A percentile compares a stretch with the other conserved stretches of the same genome.
phyloP scores from a whole-genome alignment of 345 rosid species.

The Adansonia digitata region DNA sequence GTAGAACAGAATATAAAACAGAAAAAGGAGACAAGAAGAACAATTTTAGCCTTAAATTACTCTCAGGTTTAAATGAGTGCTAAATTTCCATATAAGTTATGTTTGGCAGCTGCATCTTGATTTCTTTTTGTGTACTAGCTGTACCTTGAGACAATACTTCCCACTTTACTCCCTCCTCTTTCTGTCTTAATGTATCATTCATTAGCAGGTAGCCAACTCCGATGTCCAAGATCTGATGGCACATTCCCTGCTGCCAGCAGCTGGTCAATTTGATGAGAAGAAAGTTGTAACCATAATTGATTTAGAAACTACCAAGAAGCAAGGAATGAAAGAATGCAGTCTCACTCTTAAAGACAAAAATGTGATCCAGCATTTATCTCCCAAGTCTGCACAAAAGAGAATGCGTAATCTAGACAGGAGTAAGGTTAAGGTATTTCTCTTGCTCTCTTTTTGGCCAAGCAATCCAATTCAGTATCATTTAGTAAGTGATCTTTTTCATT shows the following conservation, averaged over 20 bases:
- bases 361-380: slow-evolving; percentile 13
- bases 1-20: not conserved
- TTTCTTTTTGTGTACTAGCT: not conserved
- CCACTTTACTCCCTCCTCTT: slow-evolving; percentile 1
- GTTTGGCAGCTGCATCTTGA: not conserved
- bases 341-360: slow-evolving; percentile 11
- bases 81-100: not conserved
- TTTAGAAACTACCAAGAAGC: slow-evolving; percentile 5
- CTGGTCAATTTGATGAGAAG: slow-evolving; percentile 20
- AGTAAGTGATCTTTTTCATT: not conserved
- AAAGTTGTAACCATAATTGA: not conserved
- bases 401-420: slow-evolving; percentile 5
- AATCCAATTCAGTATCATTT: not conserved
- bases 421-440: slow-evolving; percentile 18
- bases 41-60: not conserved
- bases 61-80: not conserved
- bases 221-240: not conserved
- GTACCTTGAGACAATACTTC: not conserved
- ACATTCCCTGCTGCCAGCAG: slow-evolving; percentile 1
- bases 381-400: slow-evolving; percentile 18
- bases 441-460: not conserved
- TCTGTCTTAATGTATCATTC: not conserved
- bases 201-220: not conserved
- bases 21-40: not conserved
- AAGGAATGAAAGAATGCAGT: slow-evolving; percentile 14